A percentile compares a stretch with the other conserved stretches of the same genome.
phyloP scores from a whole-genome alignment of 1,284 basidiomycete genomes.

The Irpex lacteus region DNA sequence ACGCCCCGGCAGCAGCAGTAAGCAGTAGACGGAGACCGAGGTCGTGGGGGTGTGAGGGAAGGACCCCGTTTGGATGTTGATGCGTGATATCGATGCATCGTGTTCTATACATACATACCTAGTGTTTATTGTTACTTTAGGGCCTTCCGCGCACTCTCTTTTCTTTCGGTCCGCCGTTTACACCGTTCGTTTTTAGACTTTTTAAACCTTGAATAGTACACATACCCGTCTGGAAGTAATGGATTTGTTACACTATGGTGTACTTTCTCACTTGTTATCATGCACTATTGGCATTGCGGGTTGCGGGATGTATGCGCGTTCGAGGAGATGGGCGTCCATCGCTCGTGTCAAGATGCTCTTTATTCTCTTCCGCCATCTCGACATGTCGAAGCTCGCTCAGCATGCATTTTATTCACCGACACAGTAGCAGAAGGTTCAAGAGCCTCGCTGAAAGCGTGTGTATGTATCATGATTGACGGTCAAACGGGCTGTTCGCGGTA shows the following conservation, averaged over 20 bases:
- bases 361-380: no score
- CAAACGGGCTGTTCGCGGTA: no score
- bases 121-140: neutral
- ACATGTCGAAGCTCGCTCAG: no score
- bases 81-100: no score
- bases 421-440: no score
- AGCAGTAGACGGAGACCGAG: no score
- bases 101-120: neutral
- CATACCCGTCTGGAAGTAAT: slow-evolving; percentile 3
- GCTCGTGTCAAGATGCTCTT: no score
- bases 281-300: neutral
- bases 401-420: no score
- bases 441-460: no score
- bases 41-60: neutral
- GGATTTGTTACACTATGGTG: neutral
- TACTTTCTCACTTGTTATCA: neutral
- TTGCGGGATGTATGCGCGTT: neutral
- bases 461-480: no score
- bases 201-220: neutral
- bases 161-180: neutral
- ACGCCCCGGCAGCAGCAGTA: slow-evolving; percentile 42
- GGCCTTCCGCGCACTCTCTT: neutral
- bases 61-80: neutral
- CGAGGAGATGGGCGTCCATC: no score
- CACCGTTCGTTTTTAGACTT: neutral